Evolutionary conservation across 495 filamentous ascomycete species (phyloP), one percentile per base, ranked within the genome.

Genomic region (Penicillium subrubescens): DNA sequence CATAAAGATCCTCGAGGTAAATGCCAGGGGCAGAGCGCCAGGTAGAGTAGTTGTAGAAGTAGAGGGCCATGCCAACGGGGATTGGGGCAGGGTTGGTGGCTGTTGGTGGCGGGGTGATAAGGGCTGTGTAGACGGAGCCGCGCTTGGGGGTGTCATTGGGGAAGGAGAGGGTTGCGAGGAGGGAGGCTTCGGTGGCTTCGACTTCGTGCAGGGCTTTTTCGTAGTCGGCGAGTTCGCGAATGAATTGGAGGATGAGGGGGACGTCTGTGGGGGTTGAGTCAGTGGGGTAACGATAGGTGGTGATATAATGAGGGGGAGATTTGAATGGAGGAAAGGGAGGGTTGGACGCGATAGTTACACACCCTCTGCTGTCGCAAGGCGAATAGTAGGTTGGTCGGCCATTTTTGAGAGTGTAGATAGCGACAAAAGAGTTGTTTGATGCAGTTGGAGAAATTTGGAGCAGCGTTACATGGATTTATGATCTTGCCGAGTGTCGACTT

Each of bases 1-100:
- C 92, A 70, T 91, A 97, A 11, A 99, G 79, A 73, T 99, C 95
- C 73, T 99, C 95, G 14, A 99, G 89, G 71, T 95, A 97, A 67
- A 99, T 93, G 1, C 95, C 95, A 2, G 95, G 90, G 11, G 85
- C 84, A 5, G 89, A 87, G 41, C 89, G 87, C 95, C 95, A 98
- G 6, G 95, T 97, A 61, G 87, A 86, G 72, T 90, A 92, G 72
- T 87, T 91, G 73, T 84, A 82, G 82, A 89, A 92, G 80, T 86
- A 91, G 11, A 91, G 77, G 0, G 86, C 88, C 80, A 88, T 84
- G 57, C 84, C 86, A 5, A 85, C 86, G 50, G 81, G 80, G 37
- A 62, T 64, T 3, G 75, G 74, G 17, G 67, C 43, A 17, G 78
- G 72, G 37, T 57, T 69, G 1, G 71, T 69, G 23, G 72, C 1